phyloP scores from a whole-genome alignment of 2,329 filamentous ascomycete species.

The Aspergillus costaricaensis region DNA sequence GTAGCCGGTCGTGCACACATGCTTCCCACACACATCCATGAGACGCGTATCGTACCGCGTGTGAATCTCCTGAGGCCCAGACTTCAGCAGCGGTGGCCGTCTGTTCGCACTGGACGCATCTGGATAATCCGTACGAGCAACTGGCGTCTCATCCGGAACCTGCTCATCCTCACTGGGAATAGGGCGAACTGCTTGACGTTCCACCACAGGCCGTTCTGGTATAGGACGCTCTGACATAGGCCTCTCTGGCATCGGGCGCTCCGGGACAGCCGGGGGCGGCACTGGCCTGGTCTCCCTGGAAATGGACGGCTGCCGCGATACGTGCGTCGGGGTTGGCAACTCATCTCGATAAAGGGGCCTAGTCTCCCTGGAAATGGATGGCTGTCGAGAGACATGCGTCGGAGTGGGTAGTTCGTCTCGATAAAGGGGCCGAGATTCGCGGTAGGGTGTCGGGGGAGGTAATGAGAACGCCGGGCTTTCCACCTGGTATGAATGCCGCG shows the following conservation, averaged over 20 bases:
- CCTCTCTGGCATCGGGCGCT: constrained; percentile 24
- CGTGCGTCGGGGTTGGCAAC: constrained; percentile 21
- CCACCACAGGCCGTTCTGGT: constrained; percentile 24
- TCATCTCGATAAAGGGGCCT: constrained; percentile 18
- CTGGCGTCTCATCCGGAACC: constrained; percentile 51
- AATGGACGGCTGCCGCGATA: constrained; percentile 32
- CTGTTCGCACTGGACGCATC: constrained; percentile 84
- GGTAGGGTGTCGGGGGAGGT: constrained; percentile 14
- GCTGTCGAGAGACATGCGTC: constrained; percentile 27
- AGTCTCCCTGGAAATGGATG: constrained; percentile 23
- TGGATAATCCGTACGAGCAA: constrained; percentile 68
- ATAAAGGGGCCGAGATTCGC: constrained; percentile 16
- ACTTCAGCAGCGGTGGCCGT: constrained; percentile 72
- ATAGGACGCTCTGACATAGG: constrained; percentile 22
- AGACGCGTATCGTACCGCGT: constrained; percentile 85
- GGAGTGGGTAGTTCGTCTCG: constrained; percentile 23
- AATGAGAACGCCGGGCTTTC: constrained; percentile 8
- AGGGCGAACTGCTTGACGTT: constrained; percentile 27
- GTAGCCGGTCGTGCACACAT: constrained; percentile 82
- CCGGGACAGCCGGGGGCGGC: constrained; percentile 22
- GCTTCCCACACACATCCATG: constrained; percentile 84
- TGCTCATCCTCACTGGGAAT: constrained; percentile 57
- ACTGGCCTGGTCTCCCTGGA: constrained; percentile 29
- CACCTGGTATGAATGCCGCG: constrained; percentile 15
- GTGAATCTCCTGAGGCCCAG: constrained; percentile 72